These are phyloP conservation scores for Calonectria naviculata DNA, from an alignment of 2,329 filamentous ascomycete genomes.

Conservation along the genomic window DNA sequence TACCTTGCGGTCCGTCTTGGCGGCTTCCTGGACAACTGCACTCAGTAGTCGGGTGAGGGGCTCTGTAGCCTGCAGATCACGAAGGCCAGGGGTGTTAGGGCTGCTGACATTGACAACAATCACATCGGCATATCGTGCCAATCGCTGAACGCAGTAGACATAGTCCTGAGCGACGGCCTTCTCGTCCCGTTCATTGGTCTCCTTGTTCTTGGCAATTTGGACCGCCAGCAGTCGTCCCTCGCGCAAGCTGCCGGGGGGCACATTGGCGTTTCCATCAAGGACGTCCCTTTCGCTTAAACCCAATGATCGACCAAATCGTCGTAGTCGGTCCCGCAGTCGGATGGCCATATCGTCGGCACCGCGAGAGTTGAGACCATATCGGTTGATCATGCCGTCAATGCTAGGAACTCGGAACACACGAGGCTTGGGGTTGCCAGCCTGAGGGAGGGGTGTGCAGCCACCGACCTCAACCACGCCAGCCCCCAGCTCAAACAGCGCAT, in stretches of 20 bases:
- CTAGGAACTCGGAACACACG: constrained; percentile 88
- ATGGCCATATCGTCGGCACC: constrained; percentile 90
- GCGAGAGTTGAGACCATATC: constrained; percentile 93
- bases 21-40: constrained; percentile 85
- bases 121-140: constrained; percentile 92
- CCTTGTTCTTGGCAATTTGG: constrained; percentile 97
- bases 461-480: constrained; percentile 92
- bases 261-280: constrained; percentile 79
- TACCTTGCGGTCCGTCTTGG: constrained; percentile 73
- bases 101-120: constrained; percentile 98
- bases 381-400: constrained; percentile 90
- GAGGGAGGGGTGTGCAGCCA: constrained; percentile 87
- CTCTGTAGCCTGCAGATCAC: constrained; percentile 85
- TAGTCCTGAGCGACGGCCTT: constrained; percentile 84
- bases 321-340: constrained; percentile 80
- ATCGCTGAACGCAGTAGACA: constrained; percentile 85
- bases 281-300: constrained; percentile 80
- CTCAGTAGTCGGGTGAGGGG: constrained; percentile 84
- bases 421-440: constrained; percentile 87
- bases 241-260: constrained; percentile 84
- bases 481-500: constrained; percentile 85
- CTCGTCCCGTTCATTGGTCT: constrained; percentile 86
- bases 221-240: constrained; percentile 85
- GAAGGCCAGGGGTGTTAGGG: constrained; percentile 92
- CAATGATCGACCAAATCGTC: constrained; percentile 77